Percentiles rank a stretch among this genome's conserved stretches.
phyloP scores from a whole-genome alignment of 331 rosid genomes.

The Quercus tomentella region DNA sequence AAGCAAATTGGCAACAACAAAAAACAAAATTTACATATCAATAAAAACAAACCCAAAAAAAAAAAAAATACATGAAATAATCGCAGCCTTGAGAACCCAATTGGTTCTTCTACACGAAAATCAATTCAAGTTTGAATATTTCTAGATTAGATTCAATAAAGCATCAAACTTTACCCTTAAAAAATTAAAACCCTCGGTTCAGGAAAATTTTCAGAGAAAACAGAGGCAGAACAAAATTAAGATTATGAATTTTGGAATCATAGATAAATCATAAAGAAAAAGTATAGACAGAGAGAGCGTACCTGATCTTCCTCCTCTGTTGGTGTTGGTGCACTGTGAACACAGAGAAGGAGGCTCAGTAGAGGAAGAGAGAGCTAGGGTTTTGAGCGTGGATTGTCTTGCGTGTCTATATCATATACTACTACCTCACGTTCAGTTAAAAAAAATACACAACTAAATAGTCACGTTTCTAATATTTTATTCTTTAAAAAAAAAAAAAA shows the following conservation, averaged over 20 bases:
- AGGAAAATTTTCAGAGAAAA: background rate
- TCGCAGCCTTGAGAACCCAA: too few species aligned
- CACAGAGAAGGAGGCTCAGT: background rate
- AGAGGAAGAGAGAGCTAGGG: background rate
- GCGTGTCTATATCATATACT: background rate
- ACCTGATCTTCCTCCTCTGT: constrained; percentile 1
- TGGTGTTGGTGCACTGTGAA: background rate
- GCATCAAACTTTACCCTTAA: background rate
- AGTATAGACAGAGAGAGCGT: background rate
- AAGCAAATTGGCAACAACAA: too few species aligned
- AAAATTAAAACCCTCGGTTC: background rate
- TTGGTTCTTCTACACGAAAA: too few species aligned
- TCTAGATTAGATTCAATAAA: too few species aligned
- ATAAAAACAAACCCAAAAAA: too few species aligned
- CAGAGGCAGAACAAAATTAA: background rate
- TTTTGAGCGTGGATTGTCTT: background rate
- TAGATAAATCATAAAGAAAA: background rate
- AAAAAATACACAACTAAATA: too few species aligned
- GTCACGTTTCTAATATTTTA: too few species aligned
- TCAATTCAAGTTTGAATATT: too few species aligned
- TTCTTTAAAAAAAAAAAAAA: too few species aligned
- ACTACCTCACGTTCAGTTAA: background rate
- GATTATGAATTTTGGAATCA: background rate
- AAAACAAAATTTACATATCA: too few species aligned
- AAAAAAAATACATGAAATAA: too few species aligned